Conservation (phyloP, 495 filamentous ascomycete genomes). For the Sporormia fimetaria region DNA sequence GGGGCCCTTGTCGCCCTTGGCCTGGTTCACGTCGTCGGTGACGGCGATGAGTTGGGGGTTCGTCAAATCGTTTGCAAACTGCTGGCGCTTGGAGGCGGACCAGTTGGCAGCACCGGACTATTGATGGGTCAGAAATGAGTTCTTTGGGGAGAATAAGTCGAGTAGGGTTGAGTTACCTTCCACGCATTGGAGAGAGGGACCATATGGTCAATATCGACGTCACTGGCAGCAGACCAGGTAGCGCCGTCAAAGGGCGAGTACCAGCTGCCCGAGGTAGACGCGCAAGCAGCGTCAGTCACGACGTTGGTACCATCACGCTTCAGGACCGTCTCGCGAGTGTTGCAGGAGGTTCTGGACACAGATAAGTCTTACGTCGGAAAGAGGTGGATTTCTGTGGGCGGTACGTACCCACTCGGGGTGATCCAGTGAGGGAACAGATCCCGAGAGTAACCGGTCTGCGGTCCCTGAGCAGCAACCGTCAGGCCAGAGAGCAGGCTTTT, state of each 20-base stretch:
- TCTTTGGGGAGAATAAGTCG: not conserved
- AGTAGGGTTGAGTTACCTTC: constrained; percentile 40
- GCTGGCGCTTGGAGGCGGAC: constrained; percentile 51
- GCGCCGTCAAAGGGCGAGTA: constrained; percentile 55
- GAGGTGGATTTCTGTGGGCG: constrained; percentile 18
- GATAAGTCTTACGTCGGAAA: constrained; percentile 29
- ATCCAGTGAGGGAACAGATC: constrained; percentile 59
- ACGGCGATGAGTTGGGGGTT: constrained; percentile 63
- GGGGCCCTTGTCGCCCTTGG: constrained; percentile 57
- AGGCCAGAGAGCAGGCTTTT: constrained; percentile 43
- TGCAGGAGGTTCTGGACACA: constrained; percentile 7
- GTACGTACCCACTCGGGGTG: constrained; percentile 41
- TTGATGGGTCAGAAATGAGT: not conserved
- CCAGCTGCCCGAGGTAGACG: constrained; percentile 51
- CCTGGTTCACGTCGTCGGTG: constrained; percentile 60
- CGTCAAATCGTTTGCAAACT: constrained; percentile 61
- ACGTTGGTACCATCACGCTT: constrained; percentile 56
- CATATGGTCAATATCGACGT: constrained; percentile 67
- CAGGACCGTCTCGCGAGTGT: constrained; percentile 51
- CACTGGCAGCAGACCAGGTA: constrained; percentile 51
- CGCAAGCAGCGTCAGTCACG: constrained; percentile 39
- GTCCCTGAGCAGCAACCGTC: constrained; percentile 42
- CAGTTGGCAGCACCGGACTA: constrained; percentile 39
- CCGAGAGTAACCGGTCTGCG: constrained; percentile 47
- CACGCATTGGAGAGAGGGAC: constrained; percentile 65